Percentiles rank a stretch among this genome's conserved stretches.
These are phyloP conservation scores for Hypomyces rosellus DNA, from an alignment of 2,329 filamentous ascomycete genomes.

Conservation along the genomic window DNA sequence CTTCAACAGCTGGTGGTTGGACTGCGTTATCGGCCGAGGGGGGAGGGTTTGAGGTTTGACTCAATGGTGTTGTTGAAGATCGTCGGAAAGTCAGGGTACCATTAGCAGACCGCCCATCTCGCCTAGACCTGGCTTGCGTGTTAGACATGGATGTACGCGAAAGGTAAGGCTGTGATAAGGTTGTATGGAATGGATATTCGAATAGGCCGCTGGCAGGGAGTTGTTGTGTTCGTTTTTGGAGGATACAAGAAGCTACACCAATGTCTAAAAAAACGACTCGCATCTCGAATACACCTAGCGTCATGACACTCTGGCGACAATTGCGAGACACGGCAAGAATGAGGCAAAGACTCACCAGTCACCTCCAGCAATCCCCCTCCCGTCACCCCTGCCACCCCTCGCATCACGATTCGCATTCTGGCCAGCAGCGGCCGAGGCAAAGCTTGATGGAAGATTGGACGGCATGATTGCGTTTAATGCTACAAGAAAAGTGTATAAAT, in stretches of 20 bases:
- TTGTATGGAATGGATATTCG: background rate
- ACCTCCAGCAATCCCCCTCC: conserved; percentile 51
- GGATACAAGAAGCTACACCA: background rate
- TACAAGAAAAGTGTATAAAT: background rate
- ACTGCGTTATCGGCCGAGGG: conserved; percentile 32
- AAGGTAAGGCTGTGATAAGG: background rate
- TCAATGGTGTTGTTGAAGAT: conserved; percentile 51
- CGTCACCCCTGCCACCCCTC: conserved; percentile 52
- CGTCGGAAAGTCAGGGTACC: conserved; percentile 60
- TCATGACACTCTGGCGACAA: too few species aligned
- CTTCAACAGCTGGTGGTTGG: conserved; percentile 32
- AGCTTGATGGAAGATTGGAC: conserved; percentile 73
- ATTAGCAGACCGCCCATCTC: conserved; percentile 52
- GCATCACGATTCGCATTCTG: conserved; percentile 58
- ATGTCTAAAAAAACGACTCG: background rate
- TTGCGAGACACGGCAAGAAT: background rate
- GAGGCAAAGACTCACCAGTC: conserved; percentile 59
- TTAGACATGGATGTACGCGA: conserved; percentile 10
- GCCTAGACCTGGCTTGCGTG: conserved; percentile 43
- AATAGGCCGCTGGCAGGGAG: background rate
- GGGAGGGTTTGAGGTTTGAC: conserved; percentile 33
- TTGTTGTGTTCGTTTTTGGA: background rate
- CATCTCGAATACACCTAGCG: background rate
- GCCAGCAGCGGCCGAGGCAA: conserved; percentile 75
- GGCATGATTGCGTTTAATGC: conserved; percentile 45